Evolutionary conservation across 352 stramenopile genomes (phyloP).

Genomic region (Globisporangium acanthophoron): DNA sequence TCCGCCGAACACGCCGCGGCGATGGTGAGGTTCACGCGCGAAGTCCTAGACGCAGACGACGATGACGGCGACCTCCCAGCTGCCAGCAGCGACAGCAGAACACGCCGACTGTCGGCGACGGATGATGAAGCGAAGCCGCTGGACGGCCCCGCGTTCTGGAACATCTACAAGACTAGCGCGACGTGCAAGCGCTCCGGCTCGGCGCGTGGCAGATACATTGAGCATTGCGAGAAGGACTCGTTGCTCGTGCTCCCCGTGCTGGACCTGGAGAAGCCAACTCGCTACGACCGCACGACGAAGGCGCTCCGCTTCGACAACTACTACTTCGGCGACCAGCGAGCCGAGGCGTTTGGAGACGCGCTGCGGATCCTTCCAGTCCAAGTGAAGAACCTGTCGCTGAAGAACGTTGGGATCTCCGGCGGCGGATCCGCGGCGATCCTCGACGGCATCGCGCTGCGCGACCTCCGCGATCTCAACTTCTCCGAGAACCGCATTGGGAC

Average conservation of each 20-base stretch:
- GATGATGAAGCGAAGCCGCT: slow-evolving; percentile 3
- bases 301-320: slow-evolving; percentile 65
- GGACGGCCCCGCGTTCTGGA: slow-evolving; percentile 42
- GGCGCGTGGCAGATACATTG: slow-evolving; percentile 54
- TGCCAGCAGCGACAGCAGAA: not conserved
- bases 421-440: slow-evolving; percentile 53
- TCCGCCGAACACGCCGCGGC: not conserved
- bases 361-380: slow-evolving; percentile 49
- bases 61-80: slow-evolving; percentile 15
- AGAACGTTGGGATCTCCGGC: slow-evolving; percentile 60
- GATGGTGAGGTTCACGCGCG: slow-evolving; percentile 31
- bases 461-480: slow-evolving; percentile 63
- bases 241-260: slow-evolving; percentile 64
- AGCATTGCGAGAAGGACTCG: slow-evolving; percentile 43
- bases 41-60: slow-evolving; percentile 30
- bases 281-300: slow-evolving; percentile 37
- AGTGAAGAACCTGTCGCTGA: slow-evolving; percentile 64
- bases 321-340: slow-evolving; percentile 65
- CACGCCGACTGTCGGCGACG: not conserved
- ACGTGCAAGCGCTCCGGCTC: slow-evolving; percentile 41
- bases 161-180: slow-evolving; percentile 41
- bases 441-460: slow-evolving; percentile 35
- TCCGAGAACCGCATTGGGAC: slow-evolving; percentile 55
- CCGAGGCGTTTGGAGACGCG: slow-evolving; percentile 52
- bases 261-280: slow-evolving; percentile 38